phyloP scores from a whole-genome alignment of 2,329 filamentous ascomycete genomes.

The Pseudocercospora crystallina region DNA sequence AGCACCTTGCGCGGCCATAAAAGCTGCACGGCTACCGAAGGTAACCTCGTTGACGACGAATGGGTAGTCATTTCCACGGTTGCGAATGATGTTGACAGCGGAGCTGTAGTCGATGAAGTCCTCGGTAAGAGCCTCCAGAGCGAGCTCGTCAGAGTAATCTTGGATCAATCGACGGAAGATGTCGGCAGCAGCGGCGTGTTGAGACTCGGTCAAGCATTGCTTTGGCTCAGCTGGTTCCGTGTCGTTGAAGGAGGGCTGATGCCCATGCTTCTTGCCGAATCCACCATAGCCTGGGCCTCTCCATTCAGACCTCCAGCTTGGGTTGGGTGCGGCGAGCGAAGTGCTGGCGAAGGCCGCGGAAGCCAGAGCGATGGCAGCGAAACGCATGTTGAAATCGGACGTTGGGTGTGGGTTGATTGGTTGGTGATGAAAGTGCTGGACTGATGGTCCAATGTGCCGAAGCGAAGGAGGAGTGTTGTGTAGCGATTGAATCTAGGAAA shows the following conservation, averaged over 20 bases:
- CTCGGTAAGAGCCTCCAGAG: conserved; percentile 29
- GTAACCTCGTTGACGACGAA: conserved; percentile 27
- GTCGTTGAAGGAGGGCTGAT: too few relatives aligned
- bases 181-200: conserved; percentile 26
- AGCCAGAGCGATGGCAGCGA: conserved; percentile 23
- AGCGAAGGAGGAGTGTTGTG: conserved; percentile 11
- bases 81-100: conserved; percentile 34
- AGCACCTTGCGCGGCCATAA: conserved; percentile 31
- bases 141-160: conserved; percentile 31
- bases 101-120: conserved; percentile 34
- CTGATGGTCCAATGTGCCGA: conserved; percentile 3
- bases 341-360: conserved; percentile 21
- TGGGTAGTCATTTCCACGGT: conserved; percentile 27
- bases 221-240: conserved; percentile 4
- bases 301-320: conserved; percentile 17
- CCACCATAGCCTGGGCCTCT: conserved; percentile 21
- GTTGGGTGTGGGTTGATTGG: conserved; percentile 2
- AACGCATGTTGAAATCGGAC: conserved; percentile 23
- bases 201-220: conserved; percentile 26
- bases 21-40: conserved; percentile 28
- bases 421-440: neutral
- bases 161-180: conserved; percentile 34
- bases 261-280: conserved; percentile 22
- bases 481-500: conserved; percentile 6
- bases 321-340: conserved; percentile 20